These are phyloP conservation scores for Aspergillus bertholletiae DNA, from an alignment of 495 filamentous ascomycete genomes.

Conservation along the genomic window DNA sequence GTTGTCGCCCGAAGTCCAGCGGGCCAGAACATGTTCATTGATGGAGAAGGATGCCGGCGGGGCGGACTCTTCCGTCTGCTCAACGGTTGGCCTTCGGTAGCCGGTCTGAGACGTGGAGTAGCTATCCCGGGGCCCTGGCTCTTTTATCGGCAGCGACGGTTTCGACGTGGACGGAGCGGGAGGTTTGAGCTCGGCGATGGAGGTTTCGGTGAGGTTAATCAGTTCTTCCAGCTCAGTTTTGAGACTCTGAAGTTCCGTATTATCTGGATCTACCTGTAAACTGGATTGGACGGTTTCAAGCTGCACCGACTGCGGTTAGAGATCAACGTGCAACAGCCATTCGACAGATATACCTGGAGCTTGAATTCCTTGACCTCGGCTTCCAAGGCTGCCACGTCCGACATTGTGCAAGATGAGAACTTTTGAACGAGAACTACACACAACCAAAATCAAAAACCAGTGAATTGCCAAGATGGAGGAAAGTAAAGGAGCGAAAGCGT, in stretches of 20 bases:
- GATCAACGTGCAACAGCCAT: neutral
- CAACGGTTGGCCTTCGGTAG: slow-evolving; percentile 38
- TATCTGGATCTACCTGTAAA: slow-evolving; percentile 79
- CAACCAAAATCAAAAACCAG: neutral
- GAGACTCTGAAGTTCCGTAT: slow-evolving; percentile 74
- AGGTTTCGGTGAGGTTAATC: slow-evolving; percentile 72
- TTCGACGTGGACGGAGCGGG: slow-evolving; percentile 35
- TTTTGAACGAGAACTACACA: neutral
- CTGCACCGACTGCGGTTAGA: slow-evolving; percentile 39
- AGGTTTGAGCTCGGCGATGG: slow-evolving; percentile 71
- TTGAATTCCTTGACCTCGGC: slow-evolving; percentile 79
- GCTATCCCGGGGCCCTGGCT: slow-evolving; percentile 72
- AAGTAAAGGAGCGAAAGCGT: neutral
- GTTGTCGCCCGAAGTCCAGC: slow-evolving; percentile 87
- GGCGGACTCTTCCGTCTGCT: slow-evolving; percentile 41
- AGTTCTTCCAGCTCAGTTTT: slow-evolving; percentile 80
- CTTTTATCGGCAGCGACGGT: slow-evolving; percentile 47
- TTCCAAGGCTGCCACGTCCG: slow-evolving; percentile 62
- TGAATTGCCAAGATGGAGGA: neutral
- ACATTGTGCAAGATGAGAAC: slow-evolving; percentile 37
- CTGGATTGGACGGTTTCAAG: slow-evolving; percentile 74
- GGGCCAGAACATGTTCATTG: slow-evolving; percentile 85
- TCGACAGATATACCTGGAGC: slow-evolving; percentile 57
- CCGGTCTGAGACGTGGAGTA: slow-evolving; percentile 64
- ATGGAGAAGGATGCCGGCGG: slow-evolving; percentile 64